phyloP scores from a whole-genome alignment of 441 rosid species.

The Euphorbia corollata region DNA sequence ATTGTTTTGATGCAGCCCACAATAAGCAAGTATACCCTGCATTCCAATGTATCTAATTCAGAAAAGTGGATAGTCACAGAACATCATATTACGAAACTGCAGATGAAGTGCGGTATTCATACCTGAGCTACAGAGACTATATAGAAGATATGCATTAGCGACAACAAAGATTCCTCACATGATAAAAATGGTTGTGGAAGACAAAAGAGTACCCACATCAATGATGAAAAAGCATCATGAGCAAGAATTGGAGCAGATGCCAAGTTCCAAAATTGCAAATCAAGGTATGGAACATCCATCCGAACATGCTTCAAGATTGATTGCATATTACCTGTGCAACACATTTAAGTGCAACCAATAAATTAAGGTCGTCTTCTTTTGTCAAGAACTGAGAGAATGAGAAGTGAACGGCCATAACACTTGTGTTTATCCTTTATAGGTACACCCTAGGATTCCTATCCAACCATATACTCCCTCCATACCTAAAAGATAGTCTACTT shows the following conservation, averaged over 20 bases:
- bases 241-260: constrained; percentile 81
- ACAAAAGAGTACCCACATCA: constrained; percentile 96
- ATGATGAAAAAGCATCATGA: constrained; percentile 91
- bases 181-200: constrained; percentile 84
- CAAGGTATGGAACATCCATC: constrained; percentile 41
- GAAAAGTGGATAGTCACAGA: constrained; percentile 14
- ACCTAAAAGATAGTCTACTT: too few species aligned
- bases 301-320: constrained; percentile 41
- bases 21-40: constrained; percentile 68
- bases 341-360: constrained; percentile 6
- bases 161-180: constrained; percentile 67
- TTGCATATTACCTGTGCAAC: constrained; percentile 44
- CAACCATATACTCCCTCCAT: not conserved
- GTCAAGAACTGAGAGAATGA: not conserved
- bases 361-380: not conserved
- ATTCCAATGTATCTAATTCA: constrained; percentile 25
- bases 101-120: constrained; percentile 20
- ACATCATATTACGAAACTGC: constrained; percentile 10
- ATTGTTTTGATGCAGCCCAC: constrained; percentile 32
- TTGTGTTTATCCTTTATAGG: not conserved
- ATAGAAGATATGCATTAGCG: constrained; percentile 85
- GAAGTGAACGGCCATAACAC: not conserved
- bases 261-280: constrained; percentile 65
- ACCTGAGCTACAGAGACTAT: constrained; percentile 81
- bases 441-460: not conserved